Conservation (phyloP, 257 asterid genomes). For the Avicennia marina region DNA sequence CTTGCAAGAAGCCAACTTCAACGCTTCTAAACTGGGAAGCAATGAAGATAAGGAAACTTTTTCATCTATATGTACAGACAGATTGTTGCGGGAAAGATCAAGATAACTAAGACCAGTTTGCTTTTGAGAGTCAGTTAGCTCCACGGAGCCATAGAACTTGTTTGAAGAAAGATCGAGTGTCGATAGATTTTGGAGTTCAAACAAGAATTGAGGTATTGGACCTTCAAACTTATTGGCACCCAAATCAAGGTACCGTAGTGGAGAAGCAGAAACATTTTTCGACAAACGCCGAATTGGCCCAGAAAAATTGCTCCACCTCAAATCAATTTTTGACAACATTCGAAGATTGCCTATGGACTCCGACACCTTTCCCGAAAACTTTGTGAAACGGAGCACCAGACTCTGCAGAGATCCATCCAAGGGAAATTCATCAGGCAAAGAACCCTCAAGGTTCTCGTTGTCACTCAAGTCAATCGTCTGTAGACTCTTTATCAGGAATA, state of each 20-base stretch:
- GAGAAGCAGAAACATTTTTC: constrained; percentile 4
- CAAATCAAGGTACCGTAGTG: constrained; percentile 33
- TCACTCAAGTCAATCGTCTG: constrained; percentile 31
- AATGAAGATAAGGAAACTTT: constrained; percentile 13
- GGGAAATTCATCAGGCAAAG: constrained; percentile 27
- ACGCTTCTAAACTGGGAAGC: constrained; percentile 29
- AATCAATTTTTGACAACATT: constrained; percentile 33
- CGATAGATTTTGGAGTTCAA: constrained; percentile 28
- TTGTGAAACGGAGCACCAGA: constrained; percentile 34
- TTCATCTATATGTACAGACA: constrained; percentile 22
- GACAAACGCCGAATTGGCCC: constrained; percentile 50
- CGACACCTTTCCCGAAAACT: constrained; percentile 44
- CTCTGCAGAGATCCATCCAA: constrained; percentile 34
- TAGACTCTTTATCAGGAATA: constrained; percentile 42
- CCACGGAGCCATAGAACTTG: constrained; percentile 38
- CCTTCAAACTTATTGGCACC: constrained; percentile 44
- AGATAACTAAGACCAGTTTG: constrained; percentile 20
- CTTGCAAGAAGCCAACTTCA: constrained; percentile 48
- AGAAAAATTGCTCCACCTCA: constrained; percentile 36
- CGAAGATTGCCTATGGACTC: constrained; percentile 41
- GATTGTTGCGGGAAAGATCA: constrained; percentile 36
- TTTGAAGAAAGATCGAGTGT: constrained; percentile 34
- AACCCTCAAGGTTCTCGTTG: constrained; percentile 42
- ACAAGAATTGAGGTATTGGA: constrained; percentile 40
- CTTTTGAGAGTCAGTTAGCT: constrained; percentile 29